A percentile compares a stretch with the other conserved stretches of the same genome.
Conservation (phyloP, 75 land plant genomes). For the Chamaecyparis obtusa region DNA sequence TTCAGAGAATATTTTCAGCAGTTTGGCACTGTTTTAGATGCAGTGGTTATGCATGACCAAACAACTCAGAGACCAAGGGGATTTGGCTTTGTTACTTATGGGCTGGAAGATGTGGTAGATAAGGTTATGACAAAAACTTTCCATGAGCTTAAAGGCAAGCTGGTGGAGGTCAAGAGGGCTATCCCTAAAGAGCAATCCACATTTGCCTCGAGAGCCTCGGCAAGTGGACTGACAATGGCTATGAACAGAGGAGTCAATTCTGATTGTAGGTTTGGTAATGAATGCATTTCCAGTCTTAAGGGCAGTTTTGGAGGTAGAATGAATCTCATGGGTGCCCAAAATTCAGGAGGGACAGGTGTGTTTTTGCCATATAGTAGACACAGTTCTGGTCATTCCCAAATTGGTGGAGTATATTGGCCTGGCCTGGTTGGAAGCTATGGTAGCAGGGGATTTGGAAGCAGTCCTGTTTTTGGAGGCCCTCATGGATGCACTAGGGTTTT, state of each 20-base stretch:
- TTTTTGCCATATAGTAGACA: constrained; percentile 24
- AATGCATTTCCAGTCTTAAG: constrained; percentile 32
- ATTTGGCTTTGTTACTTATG: constrained; percentile 80
- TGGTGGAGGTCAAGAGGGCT: constrained; percentile 97
- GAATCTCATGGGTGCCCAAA: constrained; percentile 61
- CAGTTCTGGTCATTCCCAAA: constrained; percentile 40
- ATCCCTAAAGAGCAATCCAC: constrained; percentile 84
- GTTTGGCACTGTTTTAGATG: constrained; percentile 55
- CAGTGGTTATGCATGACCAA: constrained; percentile 65
- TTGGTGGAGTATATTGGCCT: constrained; percentile 42
- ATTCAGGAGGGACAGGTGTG: constrained; percentile 50
- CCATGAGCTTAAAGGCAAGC: constrained; percentile 94
- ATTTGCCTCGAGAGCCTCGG: constrained; percentile 34
- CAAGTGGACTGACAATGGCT: constrained; percentile 28
- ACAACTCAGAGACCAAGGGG: constrained; percentile 59
- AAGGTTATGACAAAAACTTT: constrained; percentile 76
- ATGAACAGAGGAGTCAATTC: constrained; percentile 36
- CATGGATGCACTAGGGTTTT: constrained; percentile 32
- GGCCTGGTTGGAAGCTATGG: constrained; percentile 37
- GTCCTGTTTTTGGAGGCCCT: constrained; percentile 21
- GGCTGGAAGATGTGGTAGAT: constrained; percentile 95
- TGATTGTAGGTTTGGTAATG: constrained; percentile 46
- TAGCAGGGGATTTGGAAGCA: constrained; percentile 22
- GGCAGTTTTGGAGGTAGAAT: constrained; percentile 38
- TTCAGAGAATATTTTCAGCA: constrained; percentile 62